Conservation (phyloP, 306 rosid species). For the Herpetospermum pedunculosum region DNA sequence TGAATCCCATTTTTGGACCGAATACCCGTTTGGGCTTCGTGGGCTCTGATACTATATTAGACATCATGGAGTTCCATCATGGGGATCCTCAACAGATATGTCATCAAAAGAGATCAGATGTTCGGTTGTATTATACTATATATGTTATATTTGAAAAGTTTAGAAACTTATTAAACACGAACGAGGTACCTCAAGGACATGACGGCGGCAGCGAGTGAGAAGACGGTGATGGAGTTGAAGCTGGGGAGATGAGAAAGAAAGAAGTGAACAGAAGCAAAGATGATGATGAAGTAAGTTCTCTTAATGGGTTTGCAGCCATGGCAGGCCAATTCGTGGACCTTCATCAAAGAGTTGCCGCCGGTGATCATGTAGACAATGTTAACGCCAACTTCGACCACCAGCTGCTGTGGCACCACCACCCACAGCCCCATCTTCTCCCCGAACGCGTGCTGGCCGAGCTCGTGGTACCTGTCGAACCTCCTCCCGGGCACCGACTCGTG, state of each 20-base stretch:
- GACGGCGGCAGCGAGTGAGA: constrained; percentile 30
- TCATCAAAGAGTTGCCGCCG: constrained; percentile 29
- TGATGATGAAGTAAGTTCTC: constrained; percentile 29
- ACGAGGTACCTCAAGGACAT: constrained; percentile 42
- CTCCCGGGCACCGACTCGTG: too few species aligned
- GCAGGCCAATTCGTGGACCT: constrained; percentile 16
- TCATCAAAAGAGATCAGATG: too few species aligned
- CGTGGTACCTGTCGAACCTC: too few species aligned
- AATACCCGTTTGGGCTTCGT: too few species aligned
- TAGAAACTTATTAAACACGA: too few species aligned
- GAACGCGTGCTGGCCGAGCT: constrained; percentile 29
- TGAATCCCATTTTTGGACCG: too few species aligned
- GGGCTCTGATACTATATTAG: too few species aligned
- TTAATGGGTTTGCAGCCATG: constrained; percentile 20
- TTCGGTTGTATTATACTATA: too few species aligned
- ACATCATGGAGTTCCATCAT: too few species aligned
- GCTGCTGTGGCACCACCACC: constrained; percentile 35
- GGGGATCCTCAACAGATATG: too few species aligned
- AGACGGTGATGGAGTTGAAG: constrained; percentile 30
- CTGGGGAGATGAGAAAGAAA: constrained; percentile 30
- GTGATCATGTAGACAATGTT: constrained; percentile 33
- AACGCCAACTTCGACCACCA: constrained; percentile 20
- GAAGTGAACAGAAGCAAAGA: constrained; percentile 27
- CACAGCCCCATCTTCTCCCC: constrained; percentile 28
- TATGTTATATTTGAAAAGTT: too few species aligned